Conservation (phyloP, 257 asterid species). For the Ligustrum vulgare region DNA sequence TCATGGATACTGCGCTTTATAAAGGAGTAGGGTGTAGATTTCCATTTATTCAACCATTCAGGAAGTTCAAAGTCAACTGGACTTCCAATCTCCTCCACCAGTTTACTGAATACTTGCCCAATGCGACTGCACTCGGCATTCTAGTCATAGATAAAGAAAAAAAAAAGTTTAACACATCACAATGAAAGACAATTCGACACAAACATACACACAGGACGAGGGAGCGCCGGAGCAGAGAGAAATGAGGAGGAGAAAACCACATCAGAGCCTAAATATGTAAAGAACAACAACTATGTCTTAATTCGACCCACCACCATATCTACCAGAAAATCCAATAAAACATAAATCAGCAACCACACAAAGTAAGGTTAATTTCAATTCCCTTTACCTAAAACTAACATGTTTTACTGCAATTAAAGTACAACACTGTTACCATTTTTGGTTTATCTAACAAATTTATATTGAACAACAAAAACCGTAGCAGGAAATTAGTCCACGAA, state of each 20-base stretch:
- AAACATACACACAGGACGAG: not conserved
- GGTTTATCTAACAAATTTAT: not conserved
- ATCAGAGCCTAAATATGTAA: not conserved
- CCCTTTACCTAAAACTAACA: not conserved
- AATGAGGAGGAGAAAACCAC: not conserved
- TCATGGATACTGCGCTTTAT: constrained; percentile 94
- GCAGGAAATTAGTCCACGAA: not conserved
- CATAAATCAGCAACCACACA: not conserved
- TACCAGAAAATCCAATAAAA: not conserved
- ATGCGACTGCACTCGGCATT: constrained; percentile 44
- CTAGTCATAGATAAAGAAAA: constrained; percentile 31
- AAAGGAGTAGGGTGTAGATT: constrained; percentile 52
- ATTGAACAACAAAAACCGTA: not conserved
- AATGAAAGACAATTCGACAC: constrained; percentile 2
- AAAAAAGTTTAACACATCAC: constrained; percentile 7
- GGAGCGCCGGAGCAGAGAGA: not conserved
- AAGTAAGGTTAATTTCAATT: too few species aligned
- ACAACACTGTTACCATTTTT: not conserved
- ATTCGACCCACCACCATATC: not conserved
- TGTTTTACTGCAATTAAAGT: not conserved
- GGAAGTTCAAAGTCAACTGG: constrained; percentile 92
- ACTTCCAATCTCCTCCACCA: constrained; percentile 63
- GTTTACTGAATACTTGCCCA: constrained; percentile 59
- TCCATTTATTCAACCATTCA: constrained; percentile 64
- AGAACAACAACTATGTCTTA: not conserved